A percentile compares a stretch with the other conserved stretches of the same genome.
Conservation (phyloP, 805 yeast genomes). For the Nakazawaea pomicola region DNA sequence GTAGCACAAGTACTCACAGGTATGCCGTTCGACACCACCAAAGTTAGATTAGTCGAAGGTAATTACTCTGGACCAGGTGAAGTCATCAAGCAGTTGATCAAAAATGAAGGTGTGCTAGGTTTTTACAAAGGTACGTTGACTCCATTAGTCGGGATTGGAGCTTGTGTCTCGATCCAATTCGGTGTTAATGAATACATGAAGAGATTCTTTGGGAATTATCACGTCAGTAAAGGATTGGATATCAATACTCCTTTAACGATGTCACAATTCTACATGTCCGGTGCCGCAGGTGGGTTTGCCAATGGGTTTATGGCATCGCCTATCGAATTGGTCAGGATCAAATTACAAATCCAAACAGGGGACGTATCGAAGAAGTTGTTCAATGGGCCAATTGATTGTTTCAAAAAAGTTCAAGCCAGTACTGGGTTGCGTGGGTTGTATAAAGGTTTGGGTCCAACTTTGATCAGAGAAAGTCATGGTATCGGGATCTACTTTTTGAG, state of each 20-base stretch:
- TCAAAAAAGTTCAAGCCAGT: slow-evolving; percentile 47
- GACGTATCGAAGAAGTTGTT: slow-evolving; percentile 37
- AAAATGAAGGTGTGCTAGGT: slow-evolving; percentile 79
- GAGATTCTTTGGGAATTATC: slow-evolving; percentile 51
- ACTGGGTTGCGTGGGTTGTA: slow-evolving; percentile 62
- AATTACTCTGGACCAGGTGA: slow-evolving; percentile 69
- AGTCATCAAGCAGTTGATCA: slow-evolving; percentile 65
- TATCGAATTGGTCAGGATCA: slow-evolving; percentile 90
- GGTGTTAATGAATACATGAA: slow-evolving; percentile 95
- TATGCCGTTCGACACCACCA: slow-evolving; percentile 94
- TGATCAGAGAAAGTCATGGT: slow-evolving; percentile 81
- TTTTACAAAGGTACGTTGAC: slow-evolving; percentile 93
- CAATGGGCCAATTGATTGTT: slow-evolving; percentile 75
- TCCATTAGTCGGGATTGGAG: slow-evolving; percentile 95
- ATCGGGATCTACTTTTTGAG: slow-evolving; percentile 85
- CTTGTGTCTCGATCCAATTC: slow-evolving; percentile 94
- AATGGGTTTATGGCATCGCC: slow-evolving; percentile 89
- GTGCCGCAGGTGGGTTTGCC: slow-evolving; percentile 89
- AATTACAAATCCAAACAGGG: slow-evolving; percentile 82
- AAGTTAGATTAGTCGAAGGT: slow-evolving; percentile 82
- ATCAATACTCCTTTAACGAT: slow-evolving; percentile 37
- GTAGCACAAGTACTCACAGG: slow-evolving; percentile 93
- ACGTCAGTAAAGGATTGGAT: slow-evolving; percentile 35
- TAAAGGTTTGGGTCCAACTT: slow-evolving; percentile 80
- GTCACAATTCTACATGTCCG: slow-evolving; percentile 72